Evolutionary conservation across 2,329 filamentous ascomycete species (phyloP), one percentile per base, ranked within the genome.

Genomic region (Ascosphaera apis): DNA sequence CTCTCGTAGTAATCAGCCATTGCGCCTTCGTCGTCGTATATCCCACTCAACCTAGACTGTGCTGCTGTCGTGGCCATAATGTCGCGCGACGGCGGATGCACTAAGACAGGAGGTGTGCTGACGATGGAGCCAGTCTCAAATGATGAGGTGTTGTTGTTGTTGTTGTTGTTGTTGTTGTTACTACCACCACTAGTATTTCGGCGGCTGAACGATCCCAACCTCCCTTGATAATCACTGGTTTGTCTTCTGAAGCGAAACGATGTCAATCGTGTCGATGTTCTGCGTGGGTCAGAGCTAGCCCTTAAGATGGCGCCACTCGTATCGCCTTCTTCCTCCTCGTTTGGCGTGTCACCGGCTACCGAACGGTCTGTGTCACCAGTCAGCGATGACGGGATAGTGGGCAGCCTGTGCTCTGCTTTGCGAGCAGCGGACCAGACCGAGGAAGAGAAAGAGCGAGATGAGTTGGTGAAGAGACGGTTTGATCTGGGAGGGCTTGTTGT

Each of bases 1-100:
- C 34, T 42, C 36, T 31, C 44, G 41, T 35, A 44, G 40, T 39
- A 41, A 46, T 37, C 43, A 43, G 38, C 47, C 44, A 25, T 49
- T 48, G 39, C 45, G 41, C 13, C 31, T 15, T 37, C 42, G 37
- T 34, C 11, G 36, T 42, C 13, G 41, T 33, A 15, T 40, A 19
- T 37, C 37, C 41, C 15, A 3, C 6, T 25, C 21, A 11, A 5
- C 21, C 21, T 25, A 25, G 11, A 25, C 11, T 11, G 21, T 6
- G 21, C 21, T 6, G 21, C 11, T 25, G 21, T 11, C 21, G 21
- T 25, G 5, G 21, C 21, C 21, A 25, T 11, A 25, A 25, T 25
- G 5, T 25, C 6, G 21, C 21, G 21, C 11, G 21, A 25, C 11
- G 21, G 21, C 5, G 21, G 21, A 25, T 11, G 21, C 6, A 11